Evolutionary conservation across 192 early-diverging fungal species (phyloP).

Genomic region (Coemansia sp.): DNA sequence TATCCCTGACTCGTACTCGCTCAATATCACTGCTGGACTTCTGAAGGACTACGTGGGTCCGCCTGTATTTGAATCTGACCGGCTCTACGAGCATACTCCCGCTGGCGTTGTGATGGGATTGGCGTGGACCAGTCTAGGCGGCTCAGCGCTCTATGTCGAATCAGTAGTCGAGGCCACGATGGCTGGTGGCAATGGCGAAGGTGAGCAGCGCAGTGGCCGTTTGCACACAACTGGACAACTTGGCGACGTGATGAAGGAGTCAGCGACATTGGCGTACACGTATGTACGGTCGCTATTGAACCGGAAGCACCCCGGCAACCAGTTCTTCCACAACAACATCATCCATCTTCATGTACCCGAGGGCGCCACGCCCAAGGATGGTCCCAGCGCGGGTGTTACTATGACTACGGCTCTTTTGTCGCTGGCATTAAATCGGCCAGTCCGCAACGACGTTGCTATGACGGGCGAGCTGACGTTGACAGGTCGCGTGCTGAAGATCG

Average conservation of each 20-base stretch:
- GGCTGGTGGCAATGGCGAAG: constrained; percentile 35
- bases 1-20: constrained; percentile 58
- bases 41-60: constrained; percentile 95
- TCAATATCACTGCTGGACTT: constrained; percentile 69
- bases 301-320: constrained; percentile 76
- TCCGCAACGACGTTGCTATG: constrained; percentile 89
- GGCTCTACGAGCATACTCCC: constrained; percentile 89
- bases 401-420: constrained; percentile 96
- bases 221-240: constrained; percentile 93
- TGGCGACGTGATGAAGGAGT: constrained; percentile 99
- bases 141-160: constrained; percentile 94
- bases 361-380: constrained; percentile 98
- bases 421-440: constrained; percentile 78
- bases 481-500: constrained; percentile 96
- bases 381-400: constrained; percentile 93
- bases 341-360: constrained; percentile 97
- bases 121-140: constrained; percentile 97
- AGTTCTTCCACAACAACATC: constrained; percentile 87
- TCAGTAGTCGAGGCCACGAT: constrained; percentile 85
- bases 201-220: constrained; percentile 50
- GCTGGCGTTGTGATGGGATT: constrained; percentile 98
- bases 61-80: constrained; percentile 84
- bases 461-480: constrained; percentile 98
- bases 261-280: constrained; percentile 93
- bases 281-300: constrained; percentile 87